A percentile compares a stretch with the other conserved stretches of the same genome.
phyloP scores from a whole-genome alignment of 306 rosid species.

The Purshia tridentata region DNA sequence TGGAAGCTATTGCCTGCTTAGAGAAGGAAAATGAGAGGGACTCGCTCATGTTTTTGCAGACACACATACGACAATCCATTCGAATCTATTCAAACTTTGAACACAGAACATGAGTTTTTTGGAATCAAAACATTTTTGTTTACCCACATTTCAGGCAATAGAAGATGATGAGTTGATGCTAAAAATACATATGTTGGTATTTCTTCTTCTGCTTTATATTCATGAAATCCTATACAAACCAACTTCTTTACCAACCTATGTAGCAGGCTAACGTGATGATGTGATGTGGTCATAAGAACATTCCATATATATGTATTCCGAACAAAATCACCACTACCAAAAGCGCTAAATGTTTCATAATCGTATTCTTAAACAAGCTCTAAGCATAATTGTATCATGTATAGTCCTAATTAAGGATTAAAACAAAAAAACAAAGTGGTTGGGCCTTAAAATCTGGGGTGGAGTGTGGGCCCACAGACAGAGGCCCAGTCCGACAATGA shows the following conservation, averaged over 20 bases:
- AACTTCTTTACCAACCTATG: too few relatives aligned
- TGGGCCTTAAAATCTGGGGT: background rate
- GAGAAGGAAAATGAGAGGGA: constrained; percentile 39
- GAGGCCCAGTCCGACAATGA: too few relatives aligned
- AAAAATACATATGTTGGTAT: background rate
- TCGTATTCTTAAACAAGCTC: too few relatives aligned
- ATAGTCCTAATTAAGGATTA: background rate
- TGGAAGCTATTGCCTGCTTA: constrained; percentile 41
- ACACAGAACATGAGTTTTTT: background rate
- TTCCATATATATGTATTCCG: too few relatives aligned
- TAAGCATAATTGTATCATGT: too few relatives aligned
- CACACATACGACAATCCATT: constrained; percentile 38
- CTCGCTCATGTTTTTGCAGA: constrained; percentile 48
- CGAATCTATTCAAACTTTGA: constrained; percentile 31
- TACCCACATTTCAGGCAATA: background rate
- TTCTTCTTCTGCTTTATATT: too few relatives aligned
- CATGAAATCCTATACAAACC: too few relatives aligned
- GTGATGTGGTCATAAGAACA: too few relatives aligned
- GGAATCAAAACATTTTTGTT: background rate
- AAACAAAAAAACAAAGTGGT: background rate
- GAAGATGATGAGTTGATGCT: background rate
- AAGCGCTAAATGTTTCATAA: too few relatives aligned
- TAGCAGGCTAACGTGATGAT: too few relatives aligned
- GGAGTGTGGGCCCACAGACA: background rate
- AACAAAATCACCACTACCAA: too few relatives aligned